Base-by-base conservation (phyloP, 2,329 filamentous ascomycete species). In the Hortaea sp. region DNA sequence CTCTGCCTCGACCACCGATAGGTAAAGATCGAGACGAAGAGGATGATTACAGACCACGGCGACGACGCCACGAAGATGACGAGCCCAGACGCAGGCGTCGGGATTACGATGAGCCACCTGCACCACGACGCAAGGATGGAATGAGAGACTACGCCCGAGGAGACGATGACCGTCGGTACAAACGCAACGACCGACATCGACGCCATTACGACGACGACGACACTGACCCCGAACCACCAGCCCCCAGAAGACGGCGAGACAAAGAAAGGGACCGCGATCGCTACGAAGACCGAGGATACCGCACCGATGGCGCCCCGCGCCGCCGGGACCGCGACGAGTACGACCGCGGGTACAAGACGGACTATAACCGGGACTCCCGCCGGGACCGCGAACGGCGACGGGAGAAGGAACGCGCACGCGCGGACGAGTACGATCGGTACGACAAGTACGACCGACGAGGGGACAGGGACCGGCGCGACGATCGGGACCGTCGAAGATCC, bases 291-390 rank as follows among this genome's bases (percentile, higher is more conserved):
- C 56, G 59, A 29, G 58, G 58, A n/a, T 61, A 61, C 43, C 55
- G 55, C 12, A 54, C 57, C 20, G 58, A 61, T 29, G 20, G 20
- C 20, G 49, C 53, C 28, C 57, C 57, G 3, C 50, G 46, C n/a
- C 54, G 58, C 29, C 41, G 51, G 6, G 44, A 48, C 5, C 34
- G 55, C 34, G 56, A 59, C 29, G 58, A 59, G 27, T 41, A 54
- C 13, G 56, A 60, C 29, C 56, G 57, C 5, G 58, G 58, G 29
- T 59, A 61, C 39, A 42, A 55, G n/a, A 61, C 57, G 3, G 59
- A 47, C 35, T 29, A 61, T 45, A 52, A 54, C 11, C 51, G 57
- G n/a, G 54, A 59, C 9, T 40, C 51, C 12, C 40, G 49, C 12
- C 55, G 53, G 5, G 56, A 58, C 27, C 51, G 52, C 10, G 45